A percentile compares a stretch with the other conserved stretches of the same genome.
Conservation (phyloP, 768 basidiomycete species). For the Lepiota subincarnata region DNA sequence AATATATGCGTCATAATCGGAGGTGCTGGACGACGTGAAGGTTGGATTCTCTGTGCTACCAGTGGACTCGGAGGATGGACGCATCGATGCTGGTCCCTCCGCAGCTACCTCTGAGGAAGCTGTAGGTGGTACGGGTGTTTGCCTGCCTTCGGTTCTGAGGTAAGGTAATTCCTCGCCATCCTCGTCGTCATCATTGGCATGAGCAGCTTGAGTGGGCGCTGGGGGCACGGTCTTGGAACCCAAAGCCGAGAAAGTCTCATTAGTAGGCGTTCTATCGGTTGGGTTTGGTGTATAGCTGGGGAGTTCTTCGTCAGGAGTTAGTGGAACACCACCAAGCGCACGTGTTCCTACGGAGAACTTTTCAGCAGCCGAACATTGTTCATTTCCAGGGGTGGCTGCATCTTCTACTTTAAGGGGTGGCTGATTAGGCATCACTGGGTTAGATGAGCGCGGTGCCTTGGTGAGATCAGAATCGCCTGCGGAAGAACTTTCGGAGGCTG, state of each 20-base stretch:
- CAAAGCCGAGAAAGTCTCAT: neutral
- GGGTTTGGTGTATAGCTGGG: neutral
- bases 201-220: neutral
- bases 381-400: neutral
- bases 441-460: neutral
- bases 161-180: constrained; percentile 1
- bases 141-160: neutral
- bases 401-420: neutral
- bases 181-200: neutral
- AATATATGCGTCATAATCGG: constrained; percentile 12
- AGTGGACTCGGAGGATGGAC: neutral
- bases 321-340: neutral
- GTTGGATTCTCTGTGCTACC: neutral
- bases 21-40: neutral
- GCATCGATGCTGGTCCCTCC: no score
- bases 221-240: neutral
- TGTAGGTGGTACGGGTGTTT: neutral
- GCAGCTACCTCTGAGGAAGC: neutral
- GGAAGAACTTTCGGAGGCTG: neutral
- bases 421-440: neutral
- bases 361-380: neutral
- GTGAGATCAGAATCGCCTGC: neutral
- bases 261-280: neutral
- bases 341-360: neutral
- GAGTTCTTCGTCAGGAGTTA: neutral